These are phyloP conservation scores for Lolium rigidum DNA, from an alignment of 176 grass and related monocot genomes.

Conservation along the genomic window DNA sequence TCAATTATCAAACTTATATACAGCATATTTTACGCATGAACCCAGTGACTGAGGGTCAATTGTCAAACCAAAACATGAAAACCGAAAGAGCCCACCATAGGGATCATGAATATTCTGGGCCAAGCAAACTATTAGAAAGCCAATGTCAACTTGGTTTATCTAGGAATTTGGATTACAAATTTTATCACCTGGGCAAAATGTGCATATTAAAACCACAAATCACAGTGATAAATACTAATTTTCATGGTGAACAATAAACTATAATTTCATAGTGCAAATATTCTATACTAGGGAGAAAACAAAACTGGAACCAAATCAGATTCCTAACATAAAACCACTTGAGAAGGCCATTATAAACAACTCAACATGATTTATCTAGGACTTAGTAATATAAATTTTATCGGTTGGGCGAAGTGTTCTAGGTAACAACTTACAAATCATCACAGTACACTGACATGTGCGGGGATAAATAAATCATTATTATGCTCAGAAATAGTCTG, in stretches of 20 bases:
- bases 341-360: neutral
- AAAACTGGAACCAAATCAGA: neutral
- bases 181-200: neutral
- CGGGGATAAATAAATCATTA: neutral
- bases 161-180: neutral
- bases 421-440: constrained; percentile 2
- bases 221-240: neutral
- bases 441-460: neutral
- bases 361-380: neutral
- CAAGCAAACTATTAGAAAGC: neutral
- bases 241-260: neutral
- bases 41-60: neutral
- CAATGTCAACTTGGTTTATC: neutral
- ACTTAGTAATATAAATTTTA: neutral
- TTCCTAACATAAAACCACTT: constrained; percentile 14
- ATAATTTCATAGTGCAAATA: neutral
- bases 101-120: neutral
- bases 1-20: neutral
- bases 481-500: too few relatives aligned
- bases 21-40: constrained; percentile 9
- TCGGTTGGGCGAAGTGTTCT: neutral
- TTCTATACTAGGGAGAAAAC: too few relatives aligned
- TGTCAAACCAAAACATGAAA: neutral
- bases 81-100: neutral
- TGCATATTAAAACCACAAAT: neutral